A percentile compares a stretch with the other conserved stretches of the same genome.
These are phyloP conservation scores for Lichtheimia ramosa DNA, from an alignment of 371 early-diverging fungal species.

Conservation along the genomic window DNA sequence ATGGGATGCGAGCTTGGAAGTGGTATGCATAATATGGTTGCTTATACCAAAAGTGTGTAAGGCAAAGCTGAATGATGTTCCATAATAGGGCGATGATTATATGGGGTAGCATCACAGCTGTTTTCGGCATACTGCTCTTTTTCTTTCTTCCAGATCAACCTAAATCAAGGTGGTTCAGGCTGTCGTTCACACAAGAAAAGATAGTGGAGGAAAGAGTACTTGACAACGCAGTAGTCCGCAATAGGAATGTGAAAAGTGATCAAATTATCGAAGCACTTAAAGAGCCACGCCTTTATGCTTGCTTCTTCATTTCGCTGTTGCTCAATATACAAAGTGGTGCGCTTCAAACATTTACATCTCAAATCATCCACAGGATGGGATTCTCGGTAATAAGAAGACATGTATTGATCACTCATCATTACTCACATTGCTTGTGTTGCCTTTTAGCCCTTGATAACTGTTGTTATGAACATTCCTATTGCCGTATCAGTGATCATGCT, in stretches of 20 bases:
- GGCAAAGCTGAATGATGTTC: neutral
- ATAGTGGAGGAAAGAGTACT: constrained; percentile 26
- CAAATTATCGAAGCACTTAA: constrained; percentile 31
- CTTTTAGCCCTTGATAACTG: constrained; percentile 12
- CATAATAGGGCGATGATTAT: constrained; percentile 32
- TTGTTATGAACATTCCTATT: constrained; percentile 8
- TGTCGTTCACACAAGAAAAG: constrained; percentile 24
- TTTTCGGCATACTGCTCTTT: constrained; percentile 16
- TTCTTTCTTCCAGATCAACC: constrained; percentile 31
- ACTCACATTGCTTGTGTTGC: neutral
- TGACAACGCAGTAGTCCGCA: constrained; percentile 30
- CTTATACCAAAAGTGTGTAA: neutral
- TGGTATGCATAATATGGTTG: constrained; percentile 30
- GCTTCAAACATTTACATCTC: constrained; percentile 19
- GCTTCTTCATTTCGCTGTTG: constrained; percentile 21
- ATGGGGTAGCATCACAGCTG: constrained; percentile 19
- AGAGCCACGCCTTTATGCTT: constrained; percentile 27
- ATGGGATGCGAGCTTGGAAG: constrained; percentile 51
- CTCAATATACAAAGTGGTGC: constrained; percentile 28
- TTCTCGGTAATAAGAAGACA: constrained; percentile 15
- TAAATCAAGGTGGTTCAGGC: constrained; percentile 18
- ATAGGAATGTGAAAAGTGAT: constrained; percentile 21
- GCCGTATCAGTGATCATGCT: constrained; percentile 3
- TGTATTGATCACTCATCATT: neutral
- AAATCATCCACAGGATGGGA: constrained; percentile 25